Evolutionary conservation across 1,284 basidiomycete species (phyloP).

Genomic region (Garcileccinum viscosum): DNA sequence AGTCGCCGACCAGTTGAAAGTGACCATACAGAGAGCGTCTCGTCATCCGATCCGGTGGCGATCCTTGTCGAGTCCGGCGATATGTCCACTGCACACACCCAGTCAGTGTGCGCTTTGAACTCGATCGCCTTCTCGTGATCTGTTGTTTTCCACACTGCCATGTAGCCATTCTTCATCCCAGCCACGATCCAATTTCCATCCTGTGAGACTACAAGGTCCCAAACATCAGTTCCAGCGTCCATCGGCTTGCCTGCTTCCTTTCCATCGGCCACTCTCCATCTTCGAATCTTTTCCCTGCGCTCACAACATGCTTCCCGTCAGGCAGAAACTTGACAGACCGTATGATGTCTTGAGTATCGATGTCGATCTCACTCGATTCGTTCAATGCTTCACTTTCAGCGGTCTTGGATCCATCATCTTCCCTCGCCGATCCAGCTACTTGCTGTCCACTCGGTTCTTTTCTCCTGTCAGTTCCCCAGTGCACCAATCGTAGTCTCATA

Average conservation of each 20-base stretch:
- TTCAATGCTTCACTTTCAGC: too few species aligned
- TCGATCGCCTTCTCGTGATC: rapidly evolving
- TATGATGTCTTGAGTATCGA: neutral
- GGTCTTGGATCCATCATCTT: too few species aligned
- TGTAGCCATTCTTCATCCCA: neutral
- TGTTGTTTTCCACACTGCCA: neutral
- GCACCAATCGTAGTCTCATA: too few species aligned
- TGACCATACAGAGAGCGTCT: neutral
- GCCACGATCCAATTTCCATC: neutral
- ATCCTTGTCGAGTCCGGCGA: neutral
- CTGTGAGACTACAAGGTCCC: neutral
- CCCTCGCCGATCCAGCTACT: too few species aligned
- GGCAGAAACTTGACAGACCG: neutral
- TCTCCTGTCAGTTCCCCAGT: too few species aligned
- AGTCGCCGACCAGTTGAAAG: neutral
- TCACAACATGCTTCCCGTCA: neutral
- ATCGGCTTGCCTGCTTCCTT: neutral
- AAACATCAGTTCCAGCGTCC: neutral
- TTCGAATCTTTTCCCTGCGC: neutral
- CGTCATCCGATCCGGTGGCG: neutral
- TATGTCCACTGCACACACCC: rapidly evolving
- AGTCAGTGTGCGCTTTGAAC: rapidly evolving
- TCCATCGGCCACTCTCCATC: neutral
- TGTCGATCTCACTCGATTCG: neutral
- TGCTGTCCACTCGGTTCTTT: too few species aligned